A percentile compares a stretch with the other conserved stretches of the same genome.
Conservation (phyloP, 1,139 yeast genomes). For the Saccharomyces hybrid region DNA sequence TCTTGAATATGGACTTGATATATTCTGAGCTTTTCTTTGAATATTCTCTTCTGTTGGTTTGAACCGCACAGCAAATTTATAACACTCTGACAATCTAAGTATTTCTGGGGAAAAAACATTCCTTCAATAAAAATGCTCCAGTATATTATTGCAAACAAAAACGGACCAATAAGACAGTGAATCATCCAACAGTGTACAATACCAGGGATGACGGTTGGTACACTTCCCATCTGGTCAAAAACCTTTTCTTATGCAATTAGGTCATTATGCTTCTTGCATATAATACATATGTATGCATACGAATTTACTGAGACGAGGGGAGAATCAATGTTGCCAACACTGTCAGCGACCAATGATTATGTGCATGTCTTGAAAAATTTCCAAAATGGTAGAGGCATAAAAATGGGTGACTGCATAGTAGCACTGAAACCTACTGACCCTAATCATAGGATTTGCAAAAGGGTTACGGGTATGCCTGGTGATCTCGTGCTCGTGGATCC, state of each 20-base stretch:
- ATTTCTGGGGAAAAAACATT: background rate
- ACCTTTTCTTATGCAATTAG: conserved; percentile 31
- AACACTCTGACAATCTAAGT: background rate
- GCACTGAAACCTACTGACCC: conserved; percentile 90
- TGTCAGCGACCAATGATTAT: conserved; percentile 65
- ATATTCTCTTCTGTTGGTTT: background rate
- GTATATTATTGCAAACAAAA: background rate
- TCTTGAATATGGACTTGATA: background rate
- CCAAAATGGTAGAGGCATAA: conserved; percentile 39
- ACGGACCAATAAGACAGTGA: background rate
- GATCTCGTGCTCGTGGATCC: conserved; percentile 79
- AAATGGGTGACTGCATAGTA: conserved; percentile 81
- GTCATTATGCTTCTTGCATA: conserved; percentile 62
- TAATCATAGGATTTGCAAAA: conserved; percentile 74
- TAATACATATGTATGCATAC: conserved; percentile 56
- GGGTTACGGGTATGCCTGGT: conserved; percentile 95
- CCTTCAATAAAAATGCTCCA: background rate
- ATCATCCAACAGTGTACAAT: background rate
- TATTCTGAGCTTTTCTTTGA: background rate
- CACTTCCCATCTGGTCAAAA: background rate
- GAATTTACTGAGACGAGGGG: conserved; percentile 83
- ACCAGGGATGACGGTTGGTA: background rate
- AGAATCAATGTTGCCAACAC: conserved; percentile 91
- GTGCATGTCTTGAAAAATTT: conserved; percentile 69
- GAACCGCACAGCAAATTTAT: background rate